Conservation (phyloP, 1,284 basidiomycete genomes). For the Cryptococcus sp. region DNA sequence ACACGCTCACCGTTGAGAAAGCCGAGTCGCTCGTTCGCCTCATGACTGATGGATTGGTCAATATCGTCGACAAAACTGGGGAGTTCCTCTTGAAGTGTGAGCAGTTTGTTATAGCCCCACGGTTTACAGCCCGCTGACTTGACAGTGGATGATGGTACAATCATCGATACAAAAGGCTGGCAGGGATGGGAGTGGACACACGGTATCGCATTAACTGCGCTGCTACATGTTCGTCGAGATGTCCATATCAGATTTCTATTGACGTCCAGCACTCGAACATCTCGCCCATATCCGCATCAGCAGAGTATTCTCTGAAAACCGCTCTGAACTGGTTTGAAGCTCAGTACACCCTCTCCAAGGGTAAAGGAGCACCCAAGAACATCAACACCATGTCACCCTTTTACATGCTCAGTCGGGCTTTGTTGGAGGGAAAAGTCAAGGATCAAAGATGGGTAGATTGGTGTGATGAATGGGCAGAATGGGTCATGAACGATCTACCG, state of each 20-base stretch:
- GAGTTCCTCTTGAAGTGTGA: conserved; percentile 55
- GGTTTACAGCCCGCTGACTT: background rate
- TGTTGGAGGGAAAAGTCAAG: conserved; percentile 26
- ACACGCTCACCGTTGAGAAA: conserved; percentile 16
- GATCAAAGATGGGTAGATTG: conserved; percentile 31
- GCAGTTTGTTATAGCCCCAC: conserved; percentile 9
- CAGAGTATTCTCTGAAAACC: conserved; percentile 51
- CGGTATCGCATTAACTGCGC: conserved; percentile 45
- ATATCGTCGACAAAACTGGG: conserved; percentile 59
- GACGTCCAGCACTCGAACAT: conserved; percentile 30
- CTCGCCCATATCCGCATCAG: conserved; percentile 47
- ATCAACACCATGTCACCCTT: conserved; percentile 66
- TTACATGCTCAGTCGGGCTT: conserved; percentile 57
- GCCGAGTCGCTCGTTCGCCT: conserved; percentile 49
- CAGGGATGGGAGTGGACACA: conserved; percentile 65
- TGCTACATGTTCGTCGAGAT: conserved; percentile 18
- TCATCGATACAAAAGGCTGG: conserved; percentile 66
- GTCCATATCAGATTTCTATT: background rate
- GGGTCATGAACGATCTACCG: conserved; percentile 60
- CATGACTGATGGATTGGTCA: conserved; percentile 58
- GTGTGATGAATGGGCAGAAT: conserved; percentile 62
- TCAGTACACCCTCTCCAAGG: conserved; percentile 51
- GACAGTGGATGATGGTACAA: conserved; percentile 55
- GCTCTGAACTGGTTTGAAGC: conserved; percentile 57
- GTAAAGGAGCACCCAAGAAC: conserved; percentile 59